Evolutionary conservation across 2,329 filamentous ascomycete genomes (phyloP), one percentile per base, ranked within the genome.

Genomic region (Mycogone perniciosa): DNA sequence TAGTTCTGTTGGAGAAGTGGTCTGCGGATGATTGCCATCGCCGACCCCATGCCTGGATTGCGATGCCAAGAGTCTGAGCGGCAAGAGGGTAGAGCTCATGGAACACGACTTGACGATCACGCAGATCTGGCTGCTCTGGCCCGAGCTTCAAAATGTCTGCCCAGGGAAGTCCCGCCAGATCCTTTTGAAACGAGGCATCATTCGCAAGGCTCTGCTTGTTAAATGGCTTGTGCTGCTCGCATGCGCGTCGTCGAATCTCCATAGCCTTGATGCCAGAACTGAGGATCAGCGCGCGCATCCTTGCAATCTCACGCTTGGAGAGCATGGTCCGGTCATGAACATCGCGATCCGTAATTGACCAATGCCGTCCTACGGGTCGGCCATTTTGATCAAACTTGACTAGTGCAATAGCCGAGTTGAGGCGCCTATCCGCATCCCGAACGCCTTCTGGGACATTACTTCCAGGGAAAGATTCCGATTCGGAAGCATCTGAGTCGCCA

Each of bases 231-330:
- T 67, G 68, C 7, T 66, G 63, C 34, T 75, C 73, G 41, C 84
- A 70, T 4, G 86, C 83, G 43, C 85, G 80, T 4, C 83, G 79
- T 30, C 77, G 76, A 49, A 96, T 88, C 62, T 93, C 88, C 61
- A 84, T 84, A 0, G 92, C 91, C 69, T 95, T 95, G 62, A 96
- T 84, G n/a, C 90, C 91, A 0, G 89, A 89, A 56, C 85, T 87
- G 26, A 95, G 74, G 38, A 96, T 80, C 7, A 95, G 75, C 1
- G 89, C 81, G 51, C 83, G 80, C 2, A 91, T 77, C n/a, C 89
- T 84, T 11, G 87, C 86, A 48, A 95, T 79, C 59, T 96, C 92
- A n/a, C 81, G 80, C 59, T 79, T 82, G 7, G 77, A 83, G 31
- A 87, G 57, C 27, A 59, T 60, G 13, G 56, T 53, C 31, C 65